Base-by-base conservation (phyloP, 1,139 yeast genomes). In the Hyphopichia buzzinii region DNA sequence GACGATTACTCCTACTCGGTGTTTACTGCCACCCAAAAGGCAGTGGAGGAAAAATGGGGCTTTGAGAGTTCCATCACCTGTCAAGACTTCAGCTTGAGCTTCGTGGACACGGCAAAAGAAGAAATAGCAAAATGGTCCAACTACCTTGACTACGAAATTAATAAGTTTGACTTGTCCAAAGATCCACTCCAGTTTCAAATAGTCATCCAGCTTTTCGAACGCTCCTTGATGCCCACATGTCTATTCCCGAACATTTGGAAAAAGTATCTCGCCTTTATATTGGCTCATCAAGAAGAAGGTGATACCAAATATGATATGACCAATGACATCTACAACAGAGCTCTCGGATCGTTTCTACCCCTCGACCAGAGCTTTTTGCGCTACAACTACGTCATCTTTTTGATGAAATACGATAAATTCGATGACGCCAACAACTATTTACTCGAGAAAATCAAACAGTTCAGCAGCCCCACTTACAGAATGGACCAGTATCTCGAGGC, bases 211-310 rank as follows among this genome's bases (percentile, higher is more conserved):
- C 47, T 79, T 2, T 83, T 78, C 54, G 85, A 82, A 53, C 62
- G 90, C 42, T 67, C 80, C 11, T 55, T 84, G 13, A 59, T 82
- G 1, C 85, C 89, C 0, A 69, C 79, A 37, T 78, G 83, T 38
- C 58, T 59, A 21, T 61, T 66, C 30, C 67, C 71, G 26, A 55
- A 56, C 7, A 47, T 81, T n/a, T 84, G 92, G 92, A 48, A 72
- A 10, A 72, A 65, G 44, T 84, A 80, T 50, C 35, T 75, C n/a
- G 54, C 62, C 2, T 83, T 74, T 59, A 45, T 62, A 8, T 45
- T 53, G 33, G 35, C 36, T n/a, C 40, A 39, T 39, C 35, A 35
- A 4, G 17, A 37, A 3, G 38, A 39, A 11, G 42, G 47, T 0
- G 48, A 47, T 6, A 53, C 49, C 11, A 52, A 57, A 29, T 54